phyloP scores from a whole-genome alignment of 768 basidiomycete genomes.

The Leccinum aurantiacum region DNA sequence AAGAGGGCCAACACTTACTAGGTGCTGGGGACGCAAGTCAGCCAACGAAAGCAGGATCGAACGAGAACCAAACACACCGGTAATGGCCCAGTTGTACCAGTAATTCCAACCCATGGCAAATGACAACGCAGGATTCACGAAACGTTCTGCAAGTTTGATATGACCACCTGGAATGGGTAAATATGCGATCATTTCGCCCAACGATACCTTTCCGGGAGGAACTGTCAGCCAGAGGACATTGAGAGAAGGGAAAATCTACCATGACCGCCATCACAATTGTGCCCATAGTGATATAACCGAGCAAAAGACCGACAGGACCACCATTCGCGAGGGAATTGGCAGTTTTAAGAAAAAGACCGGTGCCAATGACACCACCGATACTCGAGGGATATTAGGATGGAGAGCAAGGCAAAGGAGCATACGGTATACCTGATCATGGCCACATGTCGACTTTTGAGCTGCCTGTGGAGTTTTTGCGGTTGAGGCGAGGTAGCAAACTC shows the following conservation, averaged over 20 bases:
- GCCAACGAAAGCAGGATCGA: not conserved
- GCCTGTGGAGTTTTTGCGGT: conserved; percentile 43
- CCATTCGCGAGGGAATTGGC: conserved; percentile 49
- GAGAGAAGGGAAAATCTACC: conserved; percentile 40
- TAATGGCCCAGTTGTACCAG: conserved; percentile 40
- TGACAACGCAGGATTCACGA: conserved; percentile 74
- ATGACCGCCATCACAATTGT: conserved; percentile 71
- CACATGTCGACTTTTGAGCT: conserved; percentile 75
- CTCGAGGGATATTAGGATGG: conserved; percentile 31
- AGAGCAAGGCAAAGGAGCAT: not conserved
- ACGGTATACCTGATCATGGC: conserved; percentile 70
- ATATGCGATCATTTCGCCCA: conserved; percentile 63
- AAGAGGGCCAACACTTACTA: conserved; percentile 13
- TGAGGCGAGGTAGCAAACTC: conserved; percentile 11
- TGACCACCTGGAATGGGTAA: conserved; percentile 80
- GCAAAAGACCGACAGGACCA: conserved; percentile 71
- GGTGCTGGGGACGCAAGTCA: conserved; percentile 21
- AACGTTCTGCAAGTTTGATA: conserved; percentile 79
- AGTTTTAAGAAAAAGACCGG: conserved; percentile 71
- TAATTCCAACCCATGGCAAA: conserved; percentile 56
- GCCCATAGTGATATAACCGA: conserved; percentile 69
- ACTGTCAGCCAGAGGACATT: not conserved
- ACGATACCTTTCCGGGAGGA: conserved; percentile 46
- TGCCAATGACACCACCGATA: conserved; percentile 59
- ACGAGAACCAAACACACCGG: conserved; percentile 12